Evolutionary conservation across 495 filamentous ascomycete genomes (phyloP).

Genomic region (Penicillium simplicissimum): DNA sequence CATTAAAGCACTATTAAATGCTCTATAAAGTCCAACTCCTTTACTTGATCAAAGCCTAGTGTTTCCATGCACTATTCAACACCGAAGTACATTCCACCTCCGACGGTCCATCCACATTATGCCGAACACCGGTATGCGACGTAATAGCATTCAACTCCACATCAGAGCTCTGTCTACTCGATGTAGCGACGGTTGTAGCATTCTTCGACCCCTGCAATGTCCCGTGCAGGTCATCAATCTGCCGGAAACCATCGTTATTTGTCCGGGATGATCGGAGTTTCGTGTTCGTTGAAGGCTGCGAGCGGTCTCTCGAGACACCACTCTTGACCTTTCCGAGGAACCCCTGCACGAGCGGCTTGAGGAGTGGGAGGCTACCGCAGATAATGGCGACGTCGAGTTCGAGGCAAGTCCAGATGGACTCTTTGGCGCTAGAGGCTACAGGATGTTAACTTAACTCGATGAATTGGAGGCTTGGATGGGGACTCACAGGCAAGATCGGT

Average conservation of each 20-base stretch:
- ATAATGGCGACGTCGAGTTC: constrained; percentile 53
- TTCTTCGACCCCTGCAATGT: background rate
- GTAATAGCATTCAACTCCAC: background rate
- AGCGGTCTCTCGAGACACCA: background rate
- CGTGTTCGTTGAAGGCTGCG: background rate
- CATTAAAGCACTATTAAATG: background rate
- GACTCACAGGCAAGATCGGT: constrained; percentile 23
- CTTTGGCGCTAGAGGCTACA: background rate
- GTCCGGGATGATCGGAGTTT: background rate
- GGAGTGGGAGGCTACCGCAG: constrained; percentile 47
- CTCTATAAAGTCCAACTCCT: no score
- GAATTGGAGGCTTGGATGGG: background rate
- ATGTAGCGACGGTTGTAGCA: background rate
- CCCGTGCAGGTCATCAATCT: background rate
- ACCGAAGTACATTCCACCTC: background rate
- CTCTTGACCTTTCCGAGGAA: background rate
- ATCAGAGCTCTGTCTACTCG: background rate
- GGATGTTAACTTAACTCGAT: background rate
- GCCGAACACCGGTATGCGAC: background rate
- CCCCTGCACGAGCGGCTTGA: constrained; percentile 24
- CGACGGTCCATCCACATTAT: background rate
- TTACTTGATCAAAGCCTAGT: background rate
- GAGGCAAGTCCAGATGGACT: constrained; percentile 48
- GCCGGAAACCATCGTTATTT: background rate
- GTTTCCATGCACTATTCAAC: background rate